Base-by-base conservation (phyloP, 371 early-diverging fungal genomes). In the Gilbertella persicaria region DNA sequence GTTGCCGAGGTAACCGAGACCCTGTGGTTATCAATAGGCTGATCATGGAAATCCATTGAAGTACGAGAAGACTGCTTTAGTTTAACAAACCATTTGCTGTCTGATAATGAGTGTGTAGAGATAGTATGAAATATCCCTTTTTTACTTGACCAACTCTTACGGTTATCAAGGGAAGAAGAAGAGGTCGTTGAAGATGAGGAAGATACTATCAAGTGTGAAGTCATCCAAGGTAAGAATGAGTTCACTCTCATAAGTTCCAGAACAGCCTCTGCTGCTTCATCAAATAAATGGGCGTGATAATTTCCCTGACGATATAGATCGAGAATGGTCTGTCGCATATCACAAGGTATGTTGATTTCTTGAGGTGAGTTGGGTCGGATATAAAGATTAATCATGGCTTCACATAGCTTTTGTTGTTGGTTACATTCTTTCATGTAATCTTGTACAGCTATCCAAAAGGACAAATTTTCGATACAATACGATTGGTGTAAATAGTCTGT, bases 301-400 rank as follows among this genome's bases (percentile, higher is more conserved):
- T 66, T 48, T 17, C 58, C 42, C 3, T 43, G 43, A 19, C 49
- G 36, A 26, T 67, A 64, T 14, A 53, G 46, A n/a, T 67, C 58
- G 20, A 77, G 50, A 25, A 77, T 77, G 1, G 58, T 19, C 28
- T 69, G 64, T 39, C 78, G 58, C 66, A 77, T 77, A 24, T 73
- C 74, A 40, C 74, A 77, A 16, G 74, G 78, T 33, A 77, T 77
- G 42, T 77, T 77, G 54, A 77, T 77, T 46, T 77, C 78, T 50
- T 69, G 70, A n/a, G 71, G 61, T 19, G 78, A 66, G 40, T 73
- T 77, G 24, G 78, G 66, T 23, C 56, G 66, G 20, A 77, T 64
- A 42, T 69, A 64, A 5, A 52, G 62, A 36, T 51, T 29, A 14
- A 77, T 48, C 29, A 77, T 71, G 2, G 46, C 38, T 13, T 62